phyloP scores from a whole-genome alignment of 2,329 filamentous ascomycete species.

The Lecanicillium sp. region DNA sequence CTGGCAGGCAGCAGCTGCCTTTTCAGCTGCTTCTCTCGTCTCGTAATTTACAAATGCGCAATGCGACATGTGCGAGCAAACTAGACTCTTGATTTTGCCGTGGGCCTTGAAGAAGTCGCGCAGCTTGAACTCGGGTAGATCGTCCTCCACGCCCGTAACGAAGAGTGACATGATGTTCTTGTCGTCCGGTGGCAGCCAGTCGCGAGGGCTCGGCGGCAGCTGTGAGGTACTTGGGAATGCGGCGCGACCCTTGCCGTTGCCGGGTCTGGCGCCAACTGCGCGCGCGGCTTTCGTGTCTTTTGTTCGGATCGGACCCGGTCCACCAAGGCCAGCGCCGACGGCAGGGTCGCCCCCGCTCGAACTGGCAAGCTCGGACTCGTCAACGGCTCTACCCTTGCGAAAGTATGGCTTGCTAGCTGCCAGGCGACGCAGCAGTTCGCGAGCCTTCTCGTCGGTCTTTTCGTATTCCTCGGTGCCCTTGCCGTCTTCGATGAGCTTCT shows the following conservation, averaged over 20 bases:
- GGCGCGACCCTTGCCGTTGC: conserved; percentile 39
- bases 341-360: conserved; percentile 37
- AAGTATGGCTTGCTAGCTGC: conserved; percentile 95
- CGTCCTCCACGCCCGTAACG: conserved; percentile 91
- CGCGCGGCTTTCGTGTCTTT: conserved; percentile 53
- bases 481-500: conserved; percentile 90
- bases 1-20: conserved; percentile 75
- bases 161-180: conserved; percentile 88
- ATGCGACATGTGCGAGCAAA: conserved; percentile 95
- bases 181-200: conserved; percentile 80
- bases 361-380: conserved; percentile 41
- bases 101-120: conserved; percentile 85
- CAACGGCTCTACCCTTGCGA: conserved; percentile 74
- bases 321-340: conserved; percentile 53
- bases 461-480: conserved; percentile 84
- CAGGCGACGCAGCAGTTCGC: conserved; percentile 76
- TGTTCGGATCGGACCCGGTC: conserved; percentile 73
- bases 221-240: conserved; percentile 66
- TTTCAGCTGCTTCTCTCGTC: conserved; percentile 76
- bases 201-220: conserved; percentile 72
- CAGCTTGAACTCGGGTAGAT: conserved; percentile 86
- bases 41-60: conserved; percentile 96
- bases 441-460: conserved; percentile 93
- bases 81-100: conserved; percentile 83
- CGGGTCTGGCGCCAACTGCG: conserved; percentile 43